Evolutionary conservation across 108 stramenopile species (phyloP), one percentile per base, ranked within the genome.

Genomic region (Schizochytrium sp.): DNA sequence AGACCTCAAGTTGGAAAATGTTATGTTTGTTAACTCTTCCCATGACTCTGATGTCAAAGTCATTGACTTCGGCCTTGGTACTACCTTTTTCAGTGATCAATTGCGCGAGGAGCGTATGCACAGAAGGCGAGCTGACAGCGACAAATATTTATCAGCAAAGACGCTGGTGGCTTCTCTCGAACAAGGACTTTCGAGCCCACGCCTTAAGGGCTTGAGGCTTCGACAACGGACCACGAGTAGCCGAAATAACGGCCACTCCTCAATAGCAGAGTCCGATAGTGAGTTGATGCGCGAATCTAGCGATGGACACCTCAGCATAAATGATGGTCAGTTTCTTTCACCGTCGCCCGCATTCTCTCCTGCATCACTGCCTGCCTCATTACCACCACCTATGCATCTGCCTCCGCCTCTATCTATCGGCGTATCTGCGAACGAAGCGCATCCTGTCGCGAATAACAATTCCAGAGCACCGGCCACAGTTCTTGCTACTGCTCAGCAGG

Each of bases 1-100:
- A 3, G 98, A 99, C 92, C 73, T 97, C 50, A 97, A 96, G 91
- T 95, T 96, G 61, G 96, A 96, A 61, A 98, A 98, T 83, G 95
- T 98, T 49, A 92, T 99, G 93, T 97, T 95, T 90, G 93, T 93
- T 57, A 91, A 91, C 17, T 59, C 87, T 44, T 64, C 69, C 28
- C 89, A 64, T 15, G 89, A 93, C 56, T 90, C 96, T 4, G 93
- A 91, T 15, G 50, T 97, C n/a, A 96, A 96, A 88, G 88, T 98
- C 60, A 96, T 98, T 88, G 98, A 98, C 88, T 98, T 97, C 92
- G 97, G 98, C 28, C 89, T 97, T 73, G 92, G 93, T 49, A 96
- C 87, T 41, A 2, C 73, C 46, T 89, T 92, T 87, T 19, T 45
- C 87, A 89, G 40, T 61, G 87, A 46, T 55, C 56, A 50, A 72